These are phyloP conservation scores for Cornus controversa DNA, from an alignment of 148 eudicot species.

Conservation along the genomic window DNA sequence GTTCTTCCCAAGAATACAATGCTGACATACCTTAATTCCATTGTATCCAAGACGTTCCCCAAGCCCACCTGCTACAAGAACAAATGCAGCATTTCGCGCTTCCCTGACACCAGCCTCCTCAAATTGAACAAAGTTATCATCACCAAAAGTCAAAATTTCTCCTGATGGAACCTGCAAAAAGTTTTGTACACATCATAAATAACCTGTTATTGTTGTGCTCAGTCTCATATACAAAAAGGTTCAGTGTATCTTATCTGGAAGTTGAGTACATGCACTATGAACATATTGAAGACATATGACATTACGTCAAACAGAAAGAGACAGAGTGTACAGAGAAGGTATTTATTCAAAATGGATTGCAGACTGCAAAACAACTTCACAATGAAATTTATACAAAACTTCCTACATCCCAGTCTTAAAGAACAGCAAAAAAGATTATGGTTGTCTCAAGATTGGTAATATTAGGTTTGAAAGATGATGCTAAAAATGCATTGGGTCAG, in stretches of 20 bases:
- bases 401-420: no score
- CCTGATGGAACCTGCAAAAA: conserved; percentile 84
- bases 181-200: conserved; percentile 64
- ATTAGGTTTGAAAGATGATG: no score
- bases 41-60: conserved; percentile 98
- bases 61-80: conserved; percentile 99
- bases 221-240: conserved; percentile 2
- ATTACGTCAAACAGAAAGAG: neutral
- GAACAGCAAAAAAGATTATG: no score
- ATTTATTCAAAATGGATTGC: no score
- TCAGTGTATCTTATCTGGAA: neutral
- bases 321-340: no score
- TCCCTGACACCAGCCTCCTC: conserved; percentile 86
- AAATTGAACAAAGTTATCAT: conserved; percentile 66
- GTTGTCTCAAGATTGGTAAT: no score
- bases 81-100: conserved; percentile 89
- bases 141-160: conserved; percentile 75
- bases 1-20: neutral
- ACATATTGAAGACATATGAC: neutral
- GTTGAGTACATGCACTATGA: neutral
- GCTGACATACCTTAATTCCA: conserved; percentile 75
- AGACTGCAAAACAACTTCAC: no score
- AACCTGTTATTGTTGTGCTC: conserved; percentile 42
- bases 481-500: no score
- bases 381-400: no score